Conservation (phyloP, 2,329 filamentous ascomycete genomes). For the Onygenales sp. region DNA sequence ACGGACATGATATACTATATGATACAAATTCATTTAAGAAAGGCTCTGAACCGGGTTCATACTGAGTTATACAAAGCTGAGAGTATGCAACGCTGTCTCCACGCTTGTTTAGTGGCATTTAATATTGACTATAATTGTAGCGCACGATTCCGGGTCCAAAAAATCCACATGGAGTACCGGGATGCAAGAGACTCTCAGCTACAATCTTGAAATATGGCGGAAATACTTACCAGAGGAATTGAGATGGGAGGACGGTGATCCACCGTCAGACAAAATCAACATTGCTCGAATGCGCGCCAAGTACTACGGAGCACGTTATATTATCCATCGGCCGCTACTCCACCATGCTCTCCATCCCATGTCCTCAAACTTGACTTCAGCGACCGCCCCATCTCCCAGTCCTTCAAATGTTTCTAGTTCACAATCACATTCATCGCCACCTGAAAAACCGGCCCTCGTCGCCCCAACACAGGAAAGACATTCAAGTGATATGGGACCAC, state of each 20-base stretch:
- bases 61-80: conserved; percentile 43
- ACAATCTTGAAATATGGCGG: conserved; percentile 47
- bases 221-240: conserved; percentile 41
- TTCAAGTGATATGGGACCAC: conserved; percentile 25
- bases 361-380: conserved; percentile 18
- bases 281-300: conserved; percentile 79
- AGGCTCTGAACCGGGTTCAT: conserved; percentile 47
- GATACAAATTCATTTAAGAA: conserved; percentile 52
- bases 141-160: conserved; percentile 16
- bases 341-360: conserved; percentile 48
- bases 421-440: conserved; percentile 27
- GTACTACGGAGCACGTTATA: conserved; percentile 85
- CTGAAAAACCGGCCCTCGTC: conserved; percentile 19
- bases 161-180: conserved; percentile 26
- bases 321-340: conserved; percentile 74
- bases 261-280: conserved; percentile 66
- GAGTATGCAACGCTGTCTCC: conserved; percentile 14
- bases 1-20: conserved; percentile 45
- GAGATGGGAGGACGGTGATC: conserved; percentile 58
- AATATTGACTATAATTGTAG: neutral
- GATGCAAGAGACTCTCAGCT: conserved; percentile 33
- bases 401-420: conserved; percentile 15
- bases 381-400: conserved; percentile 19
- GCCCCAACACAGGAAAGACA: conserved; percentile 23
- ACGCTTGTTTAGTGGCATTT: neutral